Evolutionary conservation across 768 basidiomycete species (phyloP).

Genomic region (Naganishia vishniacii): DNA sequence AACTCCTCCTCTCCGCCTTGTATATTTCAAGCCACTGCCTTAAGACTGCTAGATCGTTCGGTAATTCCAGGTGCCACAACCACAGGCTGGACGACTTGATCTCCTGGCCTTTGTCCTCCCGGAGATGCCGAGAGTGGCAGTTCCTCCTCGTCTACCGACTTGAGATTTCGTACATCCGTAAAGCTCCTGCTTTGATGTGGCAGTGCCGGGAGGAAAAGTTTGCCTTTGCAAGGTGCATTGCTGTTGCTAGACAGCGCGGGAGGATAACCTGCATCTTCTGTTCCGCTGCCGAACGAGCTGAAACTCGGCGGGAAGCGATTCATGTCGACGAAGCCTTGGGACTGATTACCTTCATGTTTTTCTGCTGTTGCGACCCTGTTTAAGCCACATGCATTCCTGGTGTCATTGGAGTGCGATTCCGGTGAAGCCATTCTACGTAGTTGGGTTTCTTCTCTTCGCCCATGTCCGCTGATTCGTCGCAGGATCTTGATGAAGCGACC

Average conservation of each 20-base stretch:
- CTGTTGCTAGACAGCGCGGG: not conserved
- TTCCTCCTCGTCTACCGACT: conserved; percentile 18
- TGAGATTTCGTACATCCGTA: not conserved
- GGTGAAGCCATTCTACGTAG: conserved; percentile 1
- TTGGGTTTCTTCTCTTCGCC: not conserved
- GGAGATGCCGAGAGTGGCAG: not conserved
- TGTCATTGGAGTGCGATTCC: not conserved
- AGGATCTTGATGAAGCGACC: conserved; percentile 11
- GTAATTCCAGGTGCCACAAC: not conserved
- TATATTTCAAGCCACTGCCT: not conserved
- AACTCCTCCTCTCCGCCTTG: not conserved
- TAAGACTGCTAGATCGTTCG: not conserved
- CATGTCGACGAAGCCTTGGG: not conserved
- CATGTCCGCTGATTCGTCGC: conserved; percentile 2
- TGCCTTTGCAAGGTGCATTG: no score
- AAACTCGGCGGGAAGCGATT: not conserved
- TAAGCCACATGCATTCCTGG: not conserved
- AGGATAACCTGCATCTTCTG: not conserved
- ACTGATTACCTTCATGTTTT: no score
- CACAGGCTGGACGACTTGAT: not conserved
- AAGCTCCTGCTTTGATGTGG: not conserved
- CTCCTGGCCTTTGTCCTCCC: not conserved
- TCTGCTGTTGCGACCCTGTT: not conserved
- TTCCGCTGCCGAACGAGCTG: conserved; percentile 3
- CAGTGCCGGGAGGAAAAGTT: no score